Conservation (phyloP, 1,139 yeast genomes). For the Yamadazyma trypodendri region DNA sequence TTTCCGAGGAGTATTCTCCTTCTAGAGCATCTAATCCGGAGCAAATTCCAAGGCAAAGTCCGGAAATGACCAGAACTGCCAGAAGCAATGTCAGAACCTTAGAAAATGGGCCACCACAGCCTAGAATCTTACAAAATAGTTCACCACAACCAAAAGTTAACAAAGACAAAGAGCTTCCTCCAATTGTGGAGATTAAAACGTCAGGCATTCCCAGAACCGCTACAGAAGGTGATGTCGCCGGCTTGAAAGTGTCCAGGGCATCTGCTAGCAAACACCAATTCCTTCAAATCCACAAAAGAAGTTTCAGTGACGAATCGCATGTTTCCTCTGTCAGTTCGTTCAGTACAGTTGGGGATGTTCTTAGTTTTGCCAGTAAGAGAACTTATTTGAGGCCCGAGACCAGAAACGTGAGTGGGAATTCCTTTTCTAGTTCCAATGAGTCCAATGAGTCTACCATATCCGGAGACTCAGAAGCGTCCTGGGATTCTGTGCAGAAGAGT, state of each 20-base stretch:
- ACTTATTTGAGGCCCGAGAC: background rate
- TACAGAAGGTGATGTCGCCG: constrained; percentile 15
- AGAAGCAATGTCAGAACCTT: constrained; percentile 8
- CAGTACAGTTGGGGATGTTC: constrained; percentile 35
- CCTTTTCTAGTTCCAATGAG: constrained; percentile 7
- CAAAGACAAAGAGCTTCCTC: constrained; percentile 11
- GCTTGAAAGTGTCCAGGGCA: constrained; percentile 14
- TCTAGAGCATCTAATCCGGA: background rate
- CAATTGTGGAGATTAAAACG: constrained; percentile 8
- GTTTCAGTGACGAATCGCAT: constrained; percentile 39
- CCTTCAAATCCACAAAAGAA: constrained; percentile 27
- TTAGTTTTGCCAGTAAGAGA: constrained; percentile 19
- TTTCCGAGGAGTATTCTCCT: no score
- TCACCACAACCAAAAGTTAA: background rate
- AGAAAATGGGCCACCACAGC: constrained; percentile 4
- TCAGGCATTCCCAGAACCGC: constrained; percentile 12
- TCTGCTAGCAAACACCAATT: constrained; percentile 11
- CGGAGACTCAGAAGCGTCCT: constrained; percentile 19
- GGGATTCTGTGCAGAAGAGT: constrained; percentile 39
- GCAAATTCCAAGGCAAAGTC: background rate
- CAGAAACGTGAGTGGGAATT: background rate
- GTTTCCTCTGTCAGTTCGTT: constrained; percentile 41
- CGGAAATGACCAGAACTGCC: no score
- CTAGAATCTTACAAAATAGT: no score
- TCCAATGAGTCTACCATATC: constrained; percentile 12